A percentile compares a stretch with the other conserved stretches of the same genome.
phyloP scores from a whole-genome alignment of 768 basidiomycete species.

The Pilatotrama ljubarskyi region DNA sequence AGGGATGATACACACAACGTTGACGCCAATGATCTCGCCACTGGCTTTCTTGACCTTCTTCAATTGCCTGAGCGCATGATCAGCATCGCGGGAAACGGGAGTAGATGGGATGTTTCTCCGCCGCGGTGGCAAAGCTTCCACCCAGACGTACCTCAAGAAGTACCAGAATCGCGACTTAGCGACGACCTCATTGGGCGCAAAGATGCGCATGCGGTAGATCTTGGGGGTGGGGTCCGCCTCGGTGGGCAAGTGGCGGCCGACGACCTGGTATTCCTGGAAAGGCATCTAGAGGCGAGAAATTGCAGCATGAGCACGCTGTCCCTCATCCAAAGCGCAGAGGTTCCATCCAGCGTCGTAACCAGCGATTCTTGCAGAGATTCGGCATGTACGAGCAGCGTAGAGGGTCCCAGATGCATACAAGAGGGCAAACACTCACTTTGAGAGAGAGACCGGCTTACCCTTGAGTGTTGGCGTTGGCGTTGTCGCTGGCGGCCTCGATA shows the following conservation, averaged over 20 bases:
- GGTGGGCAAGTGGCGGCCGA: constrained; percentile 96
- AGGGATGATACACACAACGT: constrained; percentile 80
- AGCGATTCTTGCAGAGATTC: constrained; percentile 10
- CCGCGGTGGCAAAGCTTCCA: background rate
- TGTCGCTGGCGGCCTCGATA: constrained; percentile 20
- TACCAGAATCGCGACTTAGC: constrained; percentile 99
- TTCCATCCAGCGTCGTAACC: constrained; percentile 35
- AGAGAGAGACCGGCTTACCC: constrained; percentile 23
- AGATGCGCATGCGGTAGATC: constrained; percentile 99
- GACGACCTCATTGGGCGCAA: constrained; percentile 97
- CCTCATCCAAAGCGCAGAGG: constrained; percentile 24
- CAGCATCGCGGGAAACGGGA: background rate
- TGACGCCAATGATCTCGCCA: constrained; percentile 98
- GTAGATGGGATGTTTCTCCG: background rate
- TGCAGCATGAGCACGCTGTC: constrained; percentile 16
- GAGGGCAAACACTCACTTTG: constrained; percentile 19
- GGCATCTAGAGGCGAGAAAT: constrained; percentile 55
- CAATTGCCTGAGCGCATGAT: constrained; percentile 62
- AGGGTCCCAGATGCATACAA: background rate
- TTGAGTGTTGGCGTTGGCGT: constrained; percentile 24
- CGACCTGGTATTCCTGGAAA: constrained; percentile 92
- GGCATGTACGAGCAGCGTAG: constrained; percentile 2
- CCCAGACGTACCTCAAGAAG: constrained; percentile 78
- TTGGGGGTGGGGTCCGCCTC: constrained; percentile 92
- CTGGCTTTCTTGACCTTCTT: constrained; percentile 99